These are phyloP conservation scores for Pleurotus cornucopiae DNA, from an alignment of 768 basidiomycete species.

Conservation along the genomic window DNA sequence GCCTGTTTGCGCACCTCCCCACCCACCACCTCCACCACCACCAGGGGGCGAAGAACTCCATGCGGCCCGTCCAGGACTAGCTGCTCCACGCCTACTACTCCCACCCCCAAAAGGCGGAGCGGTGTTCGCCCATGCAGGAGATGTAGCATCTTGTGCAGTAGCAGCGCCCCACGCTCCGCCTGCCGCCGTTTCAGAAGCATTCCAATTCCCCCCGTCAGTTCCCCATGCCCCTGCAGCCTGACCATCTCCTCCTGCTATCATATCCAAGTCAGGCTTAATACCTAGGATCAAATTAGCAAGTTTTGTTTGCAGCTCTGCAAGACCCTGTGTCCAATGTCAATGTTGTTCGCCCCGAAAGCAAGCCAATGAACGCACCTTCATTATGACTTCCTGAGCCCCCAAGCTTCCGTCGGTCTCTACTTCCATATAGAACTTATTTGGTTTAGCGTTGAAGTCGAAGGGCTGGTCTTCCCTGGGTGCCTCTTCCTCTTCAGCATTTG, in stretches of 20 bases:
- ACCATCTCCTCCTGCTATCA: constrained; percentile 37
- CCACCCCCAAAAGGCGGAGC: constrained; percentile 16
- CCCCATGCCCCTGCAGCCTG: constrained; percentile 15
- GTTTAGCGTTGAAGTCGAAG: constrained; percentile 87
- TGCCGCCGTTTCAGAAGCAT: not conserved
- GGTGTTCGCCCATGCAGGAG: constrained; percentile 22
- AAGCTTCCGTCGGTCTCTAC: constrained; percentile 94
- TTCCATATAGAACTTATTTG: constrained; percentile 89
- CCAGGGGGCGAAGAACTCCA: constrained; percentile 16
- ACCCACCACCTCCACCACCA: constrained; percentile 21
- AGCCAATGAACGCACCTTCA: constrained; percentile 49
- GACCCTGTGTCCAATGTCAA: constrained; percentile 42
- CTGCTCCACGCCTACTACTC: constrained; percentile 11
- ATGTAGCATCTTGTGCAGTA: constrained; percentile 18
- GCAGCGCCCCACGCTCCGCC: constrained; percentile 3
- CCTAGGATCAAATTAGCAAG: constrained; percentile 76
- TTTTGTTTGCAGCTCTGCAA: constrained; percentile 76
- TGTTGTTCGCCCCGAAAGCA: not conserved
- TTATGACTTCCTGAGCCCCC: constrained; percentile 82
- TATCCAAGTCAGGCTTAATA: constrained; percentile 63
- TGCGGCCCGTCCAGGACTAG: constrained; percentile 12
- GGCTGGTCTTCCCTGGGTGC: constrained; percentile 71
- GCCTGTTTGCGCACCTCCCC: constrained; percentile 19
- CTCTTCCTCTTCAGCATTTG: constrained; percentile 84
- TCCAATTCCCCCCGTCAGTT: not conserved